Evolutionary conservation across 768 basidiomycete species (phyloP).

Genomic region (Calocera cornea): DNA sequence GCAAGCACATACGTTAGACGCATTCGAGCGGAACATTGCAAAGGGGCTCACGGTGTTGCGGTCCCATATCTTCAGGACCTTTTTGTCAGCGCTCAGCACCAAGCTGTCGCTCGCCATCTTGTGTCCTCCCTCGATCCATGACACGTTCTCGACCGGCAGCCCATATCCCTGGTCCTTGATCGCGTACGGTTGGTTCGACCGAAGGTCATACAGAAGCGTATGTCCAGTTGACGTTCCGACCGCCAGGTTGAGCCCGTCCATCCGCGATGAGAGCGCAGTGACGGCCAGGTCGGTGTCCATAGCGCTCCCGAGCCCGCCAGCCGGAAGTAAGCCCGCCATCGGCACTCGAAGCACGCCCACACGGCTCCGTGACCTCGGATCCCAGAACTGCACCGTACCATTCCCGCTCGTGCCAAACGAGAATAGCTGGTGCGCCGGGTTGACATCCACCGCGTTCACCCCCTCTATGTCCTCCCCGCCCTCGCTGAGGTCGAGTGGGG

Average conservation of each 20-base stretch:
- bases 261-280: constrained; percentile 71
- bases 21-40: neutral
- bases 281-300: constrained; percentile 38
- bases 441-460: constrained; percentile 85
- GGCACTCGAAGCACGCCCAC: constrained; percentile 62
- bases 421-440: constrained; percentile 80
- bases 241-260: constrained; percentile 85
- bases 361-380: constrained; percentile 65
- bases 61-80: constrained; percentile 97
- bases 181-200: constrained; percentile 68
- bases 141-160: constrained; percentile 65
- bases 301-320: constrained; percentile 26
- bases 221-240: constrained; percentile 93
- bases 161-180: constrained; percentile 96
- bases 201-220: constrained; percentile 86
- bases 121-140: constrained; percentile 81
- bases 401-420: constrained; percentile 75
- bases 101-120: constrained; percentile 76
- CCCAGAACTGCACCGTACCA: constrained; percentile 91
- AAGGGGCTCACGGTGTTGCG: constrained; percentile 49
- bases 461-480: constrained; percentile 47
- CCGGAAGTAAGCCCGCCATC: constrained; percentile 33
- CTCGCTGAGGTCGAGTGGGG: constrained; percentile 48
- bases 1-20: constrained; percentile 8
- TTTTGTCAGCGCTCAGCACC: constrained; percentile 85